These are phyloP conservation scores for Iris pallida DNA, from an alignment of 116 monocot species.

Conservation along the genomic window DNA sequence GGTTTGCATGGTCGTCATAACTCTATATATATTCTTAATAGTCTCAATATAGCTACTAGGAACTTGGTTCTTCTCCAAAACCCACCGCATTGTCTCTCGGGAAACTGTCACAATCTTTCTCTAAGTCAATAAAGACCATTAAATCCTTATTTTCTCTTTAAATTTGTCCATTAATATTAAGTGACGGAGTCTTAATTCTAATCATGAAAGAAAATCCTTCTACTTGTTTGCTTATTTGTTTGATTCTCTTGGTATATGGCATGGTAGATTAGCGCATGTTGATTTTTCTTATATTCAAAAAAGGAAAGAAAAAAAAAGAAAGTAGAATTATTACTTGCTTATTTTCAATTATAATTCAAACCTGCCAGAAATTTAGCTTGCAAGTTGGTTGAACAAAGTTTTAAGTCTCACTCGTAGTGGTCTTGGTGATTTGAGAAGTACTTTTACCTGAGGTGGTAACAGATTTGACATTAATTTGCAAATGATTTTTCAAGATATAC, in stretches of 20 bases:
- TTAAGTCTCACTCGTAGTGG: not conserved
- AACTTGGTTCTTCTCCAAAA: too few relatives aligned
- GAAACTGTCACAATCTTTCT: too few relatives aligned
- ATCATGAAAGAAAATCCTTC: not conserved
- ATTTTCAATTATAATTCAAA: too few relatives aligned
- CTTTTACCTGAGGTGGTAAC: not conserved
- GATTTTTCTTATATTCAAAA: not conserved
- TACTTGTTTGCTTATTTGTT: not conserved
- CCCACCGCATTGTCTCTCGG: too few relatives aligned
- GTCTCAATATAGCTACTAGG: too few relatives aligned
- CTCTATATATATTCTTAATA: too few relatives aligned
- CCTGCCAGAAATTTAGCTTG: not conserved
- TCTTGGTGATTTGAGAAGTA: not conserved
- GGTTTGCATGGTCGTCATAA: too few relatives aligned
- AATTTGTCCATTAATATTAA: too few relatives aligned
- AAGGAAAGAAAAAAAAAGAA: not conserved
- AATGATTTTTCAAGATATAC: not conserved
- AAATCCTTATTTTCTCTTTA: too few relatives aligned
- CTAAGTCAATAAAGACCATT: too few relatives aligned
- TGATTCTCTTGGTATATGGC: not conserved
- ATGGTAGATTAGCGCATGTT: not conserved
- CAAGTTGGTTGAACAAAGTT: not conserved
- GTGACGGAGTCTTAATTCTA: not conserved
- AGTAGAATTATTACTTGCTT: too few relatives aligned
- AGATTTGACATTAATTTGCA: not conserved